phyloP scores from a whole-genome alignment of 148 eudicot species.

The Simmondsia chinensis region DNA sequence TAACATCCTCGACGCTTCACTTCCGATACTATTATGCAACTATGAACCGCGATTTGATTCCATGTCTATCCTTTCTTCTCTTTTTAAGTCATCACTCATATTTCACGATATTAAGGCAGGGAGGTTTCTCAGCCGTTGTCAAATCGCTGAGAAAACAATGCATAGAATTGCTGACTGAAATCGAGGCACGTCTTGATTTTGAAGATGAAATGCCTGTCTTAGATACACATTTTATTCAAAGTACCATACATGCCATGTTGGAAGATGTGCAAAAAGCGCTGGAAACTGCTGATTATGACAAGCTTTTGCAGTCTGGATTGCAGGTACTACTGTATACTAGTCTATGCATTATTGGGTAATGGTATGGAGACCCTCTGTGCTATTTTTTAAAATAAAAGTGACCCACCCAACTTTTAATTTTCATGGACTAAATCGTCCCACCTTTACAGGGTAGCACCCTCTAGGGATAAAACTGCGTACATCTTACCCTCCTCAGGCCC shows the following conservation, averaged over 20 bases:
- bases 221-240: constrained; percentile 30
- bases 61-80: background rate
- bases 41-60: too few species aligned
- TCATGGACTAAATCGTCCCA: too few species aligned
- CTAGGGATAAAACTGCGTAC: too few species aligned
- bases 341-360: background rate
- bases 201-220: constrained; percentile 98
- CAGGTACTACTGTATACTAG: constrained; percentile 42
- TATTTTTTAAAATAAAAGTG: too few species aligned
- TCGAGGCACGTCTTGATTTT: constrained; percentile 97
- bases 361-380: too few species aligned
- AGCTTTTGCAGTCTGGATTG: constrained; percentile 81
- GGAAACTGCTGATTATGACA: constrained; percentile 90
- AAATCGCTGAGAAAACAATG: constrained; percentile 64
- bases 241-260: constrained; percentile 49
- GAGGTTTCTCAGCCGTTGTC: constrained; percentile 87
- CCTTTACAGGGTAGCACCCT: too few species aligned
- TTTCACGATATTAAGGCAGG: constrained; percentile 28
- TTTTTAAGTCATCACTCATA: background rate
- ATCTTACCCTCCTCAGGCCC: too few species aligned
- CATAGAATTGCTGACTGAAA: constrained; percentile 85
- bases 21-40: too few species aligned
- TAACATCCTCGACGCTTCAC: too few species aligned
- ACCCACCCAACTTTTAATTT: too few species aligned
- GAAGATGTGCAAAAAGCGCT: constrained; percentile 56